phyloP scores from a whole-genome alignment of 139 green algal species.

The Chlamydomonas incerta region DNA sequence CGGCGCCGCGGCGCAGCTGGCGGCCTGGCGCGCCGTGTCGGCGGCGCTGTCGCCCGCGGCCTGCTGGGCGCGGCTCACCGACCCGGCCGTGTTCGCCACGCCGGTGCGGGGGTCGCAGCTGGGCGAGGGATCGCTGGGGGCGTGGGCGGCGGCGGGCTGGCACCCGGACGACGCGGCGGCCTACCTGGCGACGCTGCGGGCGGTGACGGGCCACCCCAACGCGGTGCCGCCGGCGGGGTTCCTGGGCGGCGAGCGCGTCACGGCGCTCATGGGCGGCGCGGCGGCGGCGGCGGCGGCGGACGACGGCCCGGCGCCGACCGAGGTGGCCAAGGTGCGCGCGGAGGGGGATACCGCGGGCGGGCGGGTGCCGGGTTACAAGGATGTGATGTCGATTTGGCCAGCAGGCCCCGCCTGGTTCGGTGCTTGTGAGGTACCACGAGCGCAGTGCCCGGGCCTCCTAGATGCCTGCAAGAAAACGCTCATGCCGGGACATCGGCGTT shows the following conservation, averaged over 20 bases:
- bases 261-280: not conserved
- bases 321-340: not conserved
- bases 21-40: not conserved
- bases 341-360: no score
- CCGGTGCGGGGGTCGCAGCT: not conserved
- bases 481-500: no score
- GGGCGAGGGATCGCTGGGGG: not conserved
- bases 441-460: no score
- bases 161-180: constrained; percentile 1
- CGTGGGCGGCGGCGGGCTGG: not conserved
- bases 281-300: not conserved
- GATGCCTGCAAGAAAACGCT: no score
- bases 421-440: no score
- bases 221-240: constrained; percentile 3
- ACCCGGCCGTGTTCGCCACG: not conserved
- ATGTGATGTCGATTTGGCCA: no score
- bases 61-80: not conserved
- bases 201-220: not conserved
- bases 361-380: no score
- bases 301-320: not conserved
- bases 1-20: not conserved
- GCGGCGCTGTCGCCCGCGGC: not conserved
- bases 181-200: not conserved
- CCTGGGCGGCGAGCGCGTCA: not conserved
- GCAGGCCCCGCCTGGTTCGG: not conserved